These are phyloP conservation scores for Fusarium sulawesiense DNA, from an alignment of 2,329 filamentous ascomycete genomes.

Conservation along the genomic window DNA sequence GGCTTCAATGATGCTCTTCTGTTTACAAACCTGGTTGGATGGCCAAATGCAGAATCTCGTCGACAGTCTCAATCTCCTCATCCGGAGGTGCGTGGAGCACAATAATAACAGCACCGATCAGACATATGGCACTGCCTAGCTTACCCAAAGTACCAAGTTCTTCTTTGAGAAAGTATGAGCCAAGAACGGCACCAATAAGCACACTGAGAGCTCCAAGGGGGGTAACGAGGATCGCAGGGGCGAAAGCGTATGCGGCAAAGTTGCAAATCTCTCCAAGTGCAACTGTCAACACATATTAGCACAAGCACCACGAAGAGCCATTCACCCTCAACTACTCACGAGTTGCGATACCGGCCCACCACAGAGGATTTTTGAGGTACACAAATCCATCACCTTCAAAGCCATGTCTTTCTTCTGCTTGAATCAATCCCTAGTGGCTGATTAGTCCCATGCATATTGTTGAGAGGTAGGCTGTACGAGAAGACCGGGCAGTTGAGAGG, in stretches of 20 bases:
- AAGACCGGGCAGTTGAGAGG: not conserved
- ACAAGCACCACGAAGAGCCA: not conserved
- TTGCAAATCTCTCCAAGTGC: conserved; percentile 94
- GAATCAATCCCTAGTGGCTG: conserved; percentile 77
- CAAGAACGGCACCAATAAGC: conserved; percentile 91
- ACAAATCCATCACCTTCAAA: conserved; percentile 97
- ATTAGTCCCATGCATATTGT: conserved; percentile 22
- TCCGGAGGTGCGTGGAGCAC: conserved; percentile 97
- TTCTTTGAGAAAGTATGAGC: conserved; percentile 93
- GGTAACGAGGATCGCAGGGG: conserved; percentile 97
- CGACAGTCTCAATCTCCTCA: conserved; percentile 88
- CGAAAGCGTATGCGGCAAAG: conserved; percentile 98
- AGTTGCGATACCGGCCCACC: conserved; percentile 95
- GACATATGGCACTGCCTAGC: conserved; percentile 93
- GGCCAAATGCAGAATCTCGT: conserved; percentile 90
- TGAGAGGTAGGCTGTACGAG: not conserved
- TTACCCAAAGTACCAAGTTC: conserved; percentile 90
- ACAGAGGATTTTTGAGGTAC: conserved; percentile 93
- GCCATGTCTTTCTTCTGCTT: conserved; percentile 89
- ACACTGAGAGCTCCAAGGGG: conserved; percentile 94
- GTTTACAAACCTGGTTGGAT: conserved; percentile 80
- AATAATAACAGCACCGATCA: conserved; percentile 96
- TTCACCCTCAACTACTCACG: conserved; percentile 67
- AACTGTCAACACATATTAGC: conserved; percentile 66
- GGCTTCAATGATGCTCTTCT: not conserved